phyloP scores from a whole-genome alignment of 176 grass and related monocot species.

The Saccharum officinarum region DNA sequence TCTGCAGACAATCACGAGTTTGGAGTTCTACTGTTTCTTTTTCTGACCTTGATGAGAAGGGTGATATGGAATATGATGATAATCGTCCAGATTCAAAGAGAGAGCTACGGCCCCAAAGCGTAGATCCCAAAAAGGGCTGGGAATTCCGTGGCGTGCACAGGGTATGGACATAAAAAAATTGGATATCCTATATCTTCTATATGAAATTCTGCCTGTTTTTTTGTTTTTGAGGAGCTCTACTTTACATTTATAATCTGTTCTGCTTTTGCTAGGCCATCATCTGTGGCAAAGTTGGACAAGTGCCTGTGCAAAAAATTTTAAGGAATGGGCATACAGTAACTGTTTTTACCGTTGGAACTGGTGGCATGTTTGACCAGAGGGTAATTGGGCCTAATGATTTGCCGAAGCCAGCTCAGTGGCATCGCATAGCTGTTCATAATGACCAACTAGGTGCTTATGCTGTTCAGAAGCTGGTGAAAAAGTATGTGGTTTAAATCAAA shows the following conservation, averaged over 20 bases:
- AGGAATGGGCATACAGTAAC: conserved; percentile 79
- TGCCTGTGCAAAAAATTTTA: conserved; percentile 88
- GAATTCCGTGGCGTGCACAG: conserved; percentile 78
- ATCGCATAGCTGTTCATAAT: conserved; percentile 80
- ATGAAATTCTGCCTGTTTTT: conserved; percentile 5
- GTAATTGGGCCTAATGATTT: conserved; percentile 52
- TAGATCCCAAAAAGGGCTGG: conserved; percentile 75
- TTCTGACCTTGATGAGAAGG: conserved; percentile 52
- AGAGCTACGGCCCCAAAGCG: conserved; percentile 59
- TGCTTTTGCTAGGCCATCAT: conserved; percentile 77
- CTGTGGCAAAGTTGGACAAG: conserved; percentile 87
- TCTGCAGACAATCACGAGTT: conserved; percentile 45
- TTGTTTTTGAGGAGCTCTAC: conserved; percentile 9
- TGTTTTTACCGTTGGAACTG: conserved; percentile 91
- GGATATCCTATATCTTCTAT: neutral
- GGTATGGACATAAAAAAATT: conserved; percentile 43
- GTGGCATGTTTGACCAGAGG: conserved; percentile 94
- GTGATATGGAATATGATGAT: conserved; percentile 31
- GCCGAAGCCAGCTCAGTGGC: conserved; percentile 90
- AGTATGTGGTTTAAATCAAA: conserved; percentile 59
- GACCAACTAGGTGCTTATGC: conserved; percentile 63
- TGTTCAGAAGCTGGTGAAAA: conserved; percentile 85
- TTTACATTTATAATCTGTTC: conserved; percentile 11
- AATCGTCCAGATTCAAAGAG: conserved; percentile 47
- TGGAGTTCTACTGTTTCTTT: conserved; percentile 69